A percentile compares a stretch with the other conserved stretches of the same genome.
Evolutionary conservation across 306 rosid genomes (phyloP).

Genomic region (Acmispon strigosus): DNA sequence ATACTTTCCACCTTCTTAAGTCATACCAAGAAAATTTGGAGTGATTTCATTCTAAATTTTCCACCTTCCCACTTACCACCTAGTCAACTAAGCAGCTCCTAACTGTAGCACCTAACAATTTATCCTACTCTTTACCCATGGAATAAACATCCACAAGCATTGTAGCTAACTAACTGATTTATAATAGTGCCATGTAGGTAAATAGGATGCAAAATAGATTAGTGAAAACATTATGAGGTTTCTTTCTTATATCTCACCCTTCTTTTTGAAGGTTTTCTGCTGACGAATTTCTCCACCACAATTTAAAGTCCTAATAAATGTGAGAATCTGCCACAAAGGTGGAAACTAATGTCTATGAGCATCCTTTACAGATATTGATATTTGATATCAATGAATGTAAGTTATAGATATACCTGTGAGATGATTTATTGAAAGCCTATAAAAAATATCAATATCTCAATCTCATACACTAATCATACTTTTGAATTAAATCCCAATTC

Average conservation of each 20-base stretch:
- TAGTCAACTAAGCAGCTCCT: slow-evolving; percentile 9
- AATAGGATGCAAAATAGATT: not conserved
- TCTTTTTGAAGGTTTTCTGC: not conserved
- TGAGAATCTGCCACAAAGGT: slow-evolving; percentile 2
- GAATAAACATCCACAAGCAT: not conserved
- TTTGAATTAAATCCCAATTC: not conserved
- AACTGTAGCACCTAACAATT: not conserved
- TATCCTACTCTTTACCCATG: not conserved
- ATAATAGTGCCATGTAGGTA: not conserved
- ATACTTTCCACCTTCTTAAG: not conserved
- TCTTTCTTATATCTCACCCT: not conserved
- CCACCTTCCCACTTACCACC: slow-evolving; percentile 10
- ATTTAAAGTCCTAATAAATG: not conserved
- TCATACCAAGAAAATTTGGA: slow-evolving; percentile 8
- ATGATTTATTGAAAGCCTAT: not conserved
- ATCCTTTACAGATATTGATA: not conserved
- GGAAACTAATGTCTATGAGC: not conserved
- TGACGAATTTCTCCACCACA: not conserved
- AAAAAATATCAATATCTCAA: not conserved
- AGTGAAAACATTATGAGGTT: not conserved
- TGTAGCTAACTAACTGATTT: not conserved
- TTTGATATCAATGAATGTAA: not conserved
- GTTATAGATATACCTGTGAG: not conserved
- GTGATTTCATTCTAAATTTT: slow-evolving; percentile 3
- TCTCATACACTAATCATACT: not conserved